phyloP scores from a whole-genome alignment of 2,329 filamentous ascomycete species.

The Triangularia verruculosa region DNA sequence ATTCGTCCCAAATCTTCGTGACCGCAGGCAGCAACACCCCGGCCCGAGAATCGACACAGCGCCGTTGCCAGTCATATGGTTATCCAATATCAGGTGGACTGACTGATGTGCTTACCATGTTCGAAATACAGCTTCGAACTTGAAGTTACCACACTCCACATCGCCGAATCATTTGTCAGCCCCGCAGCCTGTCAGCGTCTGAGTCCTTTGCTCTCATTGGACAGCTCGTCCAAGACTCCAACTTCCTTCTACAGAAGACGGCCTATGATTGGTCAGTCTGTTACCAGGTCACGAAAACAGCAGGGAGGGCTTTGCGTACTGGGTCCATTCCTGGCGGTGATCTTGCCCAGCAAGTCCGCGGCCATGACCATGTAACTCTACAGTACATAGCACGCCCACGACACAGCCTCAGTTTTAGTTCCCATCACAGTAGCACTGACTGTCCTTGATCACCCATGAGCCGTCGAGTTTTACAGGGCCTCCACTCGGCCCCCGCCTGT shows the following conservation, averaged over 20 bases:
- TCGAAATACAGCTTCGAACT: not conserved
- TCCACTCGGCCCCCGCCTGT: not conserved
- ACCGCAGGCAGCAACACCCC: not conserved
- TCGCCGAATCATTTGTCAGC: constrained; percentile 9
- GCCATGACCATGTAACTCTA: constrained; percentile 4
- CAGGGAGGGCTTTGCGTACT: not conserved
- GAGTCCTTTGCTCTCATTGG: not conserved
- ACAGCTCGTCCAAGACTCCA: not conserved
- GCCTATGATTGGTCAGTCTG: not conserved
- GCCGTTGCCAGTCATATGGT: not conserved
- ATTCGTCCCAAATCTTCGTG: too few relatives aligned
- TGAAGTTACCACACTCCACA: not conserved
- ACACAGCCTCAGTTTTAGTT: not conserved
- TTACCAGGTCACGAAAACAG: not conserved
- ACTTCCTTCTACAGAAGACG: constrained; percentile 8
- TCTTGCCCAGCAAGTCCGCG: not conserved
- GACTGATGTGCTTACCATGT: not conserved
- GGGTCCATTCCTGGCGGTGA: not conserved
- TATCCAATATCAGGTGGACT: not conserved
- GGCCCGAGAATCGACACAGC: not conserved
- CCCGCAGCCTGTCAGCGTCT: not conserved
- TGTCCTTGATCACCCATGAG: not conserved
- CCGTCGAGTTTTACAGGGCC: not conserved
- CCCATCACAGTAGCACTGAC: not conserved
- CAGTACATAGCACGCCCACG: not conserved